Conservation (phyloP, 2,329 filamentous ascomycete genomes). For the Ceratocystis colombiana region DNA sequence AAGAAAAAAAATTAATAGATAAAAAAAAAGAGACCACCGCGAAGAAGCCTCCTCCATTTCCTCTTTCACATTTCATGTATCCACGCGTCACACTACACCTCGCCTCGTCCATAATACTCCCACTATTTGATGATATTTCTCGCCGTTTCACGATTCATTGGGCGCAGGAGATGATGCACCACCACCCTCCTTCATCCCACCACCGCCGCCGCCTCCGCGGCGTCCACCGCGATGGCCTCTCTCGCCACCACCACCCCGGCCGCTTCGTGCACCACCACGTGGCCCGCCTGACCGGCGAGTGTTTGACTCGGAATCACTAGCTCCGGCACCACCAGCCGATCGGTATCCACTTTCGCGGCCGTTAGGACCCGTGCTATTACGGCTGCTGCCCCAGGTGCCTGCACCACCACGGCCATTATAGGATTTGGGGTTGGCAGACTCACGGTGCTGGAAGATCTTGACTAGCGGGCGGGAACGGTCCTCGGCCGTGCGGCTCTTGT, state of each 20-base stretch:
- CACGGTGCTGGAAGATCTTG: constrained; percentile 68
- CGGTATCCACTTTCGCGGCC: constrained; percentile 63
- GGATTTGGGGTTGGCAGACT: constrained; percentile 37
- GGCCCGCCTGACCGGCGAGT: constrained; percentile 39
- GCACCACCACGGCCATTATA: constrained; percentile 53
- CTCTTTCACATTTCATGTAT: background rate
- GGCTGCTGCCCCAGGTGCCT: constrained; percentile 57
- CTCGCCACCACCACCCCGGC: constrained; percentile 42
- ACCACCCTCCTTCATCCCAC: constrained; percentile 47
- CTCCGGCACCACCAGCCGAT: constrained; percentile 59
- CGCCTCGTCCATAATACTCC: background rate
- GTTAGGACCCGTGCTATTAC: constrained; percentile 49
- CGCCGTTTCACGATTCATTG: constrained; percentile 29
- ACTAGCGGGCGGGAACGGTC: constrained; percentile 71
- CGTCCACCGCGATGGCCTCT: constrained; percentile 40
- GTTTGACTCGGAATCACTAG: constrained; percentile 55
- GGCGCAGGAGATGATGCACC: constrained; percentile 45
- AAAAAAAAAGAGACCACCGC: background rate
- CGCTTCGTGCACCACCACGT: constrained; percentile 48
- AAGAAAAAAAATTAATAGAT: constrained; percentile 10
- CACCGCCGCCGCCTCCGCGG: constrained; percentile 44
- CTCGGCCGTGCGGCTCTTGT: constrained; percentile 61
- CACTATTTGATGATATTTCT: background rate
- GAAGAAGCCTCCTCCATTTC: background rate
- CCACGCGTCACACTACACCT: background rate